phyloP scores from a whole-genome alignment of 352 stramenopile genomes.

The Globisporangium echinulatum region DNA sequence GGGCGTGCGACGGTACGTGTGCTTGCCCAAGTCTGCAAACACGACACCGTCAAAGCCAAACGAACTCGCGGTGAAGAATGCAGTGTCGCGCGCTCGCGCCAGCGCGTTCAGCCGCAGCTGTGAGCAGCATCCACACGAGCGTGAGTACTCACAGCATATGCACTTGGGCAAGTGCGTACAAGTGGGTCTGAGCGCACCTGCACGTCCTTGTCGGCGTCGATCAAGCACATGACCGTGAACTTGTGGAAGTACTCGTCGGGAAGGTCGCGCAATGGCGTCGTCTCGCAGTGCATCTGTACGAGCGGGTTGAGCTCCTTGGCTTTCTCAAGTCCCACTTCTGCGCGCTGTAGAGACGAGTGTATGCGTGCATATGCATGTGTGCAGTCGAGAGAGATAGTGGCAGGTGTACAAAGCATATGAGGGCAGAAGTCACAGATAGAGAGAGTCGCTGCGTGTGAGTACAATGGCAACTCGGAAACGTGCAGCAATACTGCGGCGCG shows the following conservation, averaged over 20 bases:
- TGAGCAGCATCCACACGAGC: neutral
- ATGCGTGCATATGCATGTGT: neutral
- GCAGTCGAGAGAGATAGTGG: no score
- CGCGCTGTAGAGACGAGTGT: slow-evolving; percentile 32
- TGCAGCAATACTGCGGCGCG: neutral
- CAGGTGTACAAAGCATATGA: neutral
- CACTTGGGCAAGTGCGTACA: neutral
- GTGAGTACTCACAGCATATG: neutral
- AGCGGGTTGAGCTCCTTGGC: slow-evolving; percentile 95
- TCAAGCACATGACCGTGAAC: slow-evolving; percentile 84
- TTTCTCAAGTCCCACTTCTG: slow-evolving; percentile 64
- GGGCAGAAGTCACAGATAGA: neutral
- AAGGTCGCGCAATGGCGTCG: slow-evolving; percentile 36
- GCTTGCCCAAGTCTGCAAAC: slow-evolving; percentile 70
- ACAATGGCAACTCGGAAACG: slow-evolving; percentile 7
- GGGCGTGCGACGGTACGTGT: slow-evolving; percentile 54
- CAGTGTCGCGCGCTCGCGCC: slow-evolving; percentile 44
- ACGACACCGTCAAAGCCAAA: slow-evolving; percentile 79
- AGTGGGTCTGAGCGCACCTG: slow-evolving; percentile 22
- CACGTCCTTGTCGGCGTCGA: slow-evolving; percentile 32
- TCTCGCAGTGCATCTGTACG: slow-evolving; percentile 80
- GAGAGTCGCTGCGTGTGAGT: no score
- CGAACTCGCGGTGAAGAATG: slow-evolving; percentile 66
- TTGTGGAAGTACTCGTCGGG: slow-evolving; percentile 75
- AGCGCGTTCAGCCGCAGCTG: slow-evolving; percentile 54